Evolutionary conservation across 257 asterid genomes (phyloP).

Genomic region (Fraxinus anomala): DNA sequence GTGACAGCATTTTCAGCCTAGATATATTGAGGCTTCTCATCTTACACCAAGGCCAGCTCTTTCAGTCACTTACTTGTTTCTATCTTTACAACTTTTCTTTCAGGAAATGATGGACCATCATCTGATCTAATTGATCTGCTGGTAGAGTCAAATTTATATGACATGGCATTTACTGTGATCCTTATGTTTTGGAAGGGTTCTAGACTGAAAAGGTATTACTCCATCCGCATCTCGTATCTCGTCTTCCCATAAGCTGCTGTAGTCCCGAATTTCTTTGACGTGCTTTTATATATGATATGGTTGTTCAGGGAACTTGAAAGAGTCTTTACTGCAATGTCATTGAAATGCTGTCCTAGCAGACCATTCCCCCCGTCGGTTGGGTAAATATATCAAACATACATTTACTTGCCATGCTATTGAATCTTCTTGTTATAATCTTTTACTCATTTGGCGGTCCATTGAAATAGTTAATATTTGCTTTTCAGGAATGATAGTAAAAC

Average conservation of each 20-base stretch:
- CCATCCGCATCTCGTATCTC: slow-evolving; percentile 20
- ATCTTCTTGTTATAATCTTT: slow-evolving; percentile 6
- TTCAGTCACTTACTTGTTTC: slow-evolving; percentile 17
- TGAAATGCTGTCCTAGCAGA: slow-evolving; percentile 81
- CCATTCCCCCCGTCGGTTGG: slow-evolving; percentile 41
- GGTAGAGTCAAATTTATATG: slow-evolving; percentile 82
- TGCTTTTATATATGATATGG: slow-evolving; percentile 23
- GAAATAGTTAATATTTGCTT: slow-evolving; percentile 22
- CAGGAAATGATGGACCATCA: slow-evolving; percentile 68
- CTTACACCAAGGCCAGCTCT: slow-evolving; percentile 10
- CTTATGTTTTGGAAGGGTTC: slow-evolving; percentile 91
- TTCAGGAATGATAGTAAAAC: slow-evolving; percentile 65
- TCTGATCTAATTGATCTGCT: slow-evolving; percentile 77
- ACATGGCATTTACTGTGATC: slow-evolving; percentile 86
- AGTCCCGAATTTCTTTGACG: slow-evolving; percentile 17
- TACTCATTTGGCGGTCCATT: slow-evolving; percentile 5
- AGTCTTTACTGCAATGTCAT: slow-evolving; percentile 68
- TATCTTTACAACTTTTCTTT: slow-evolving; percentile 27
- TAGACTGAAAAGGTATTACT: slow-evolving; percentile 66
- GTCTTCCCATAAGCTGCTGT: slow-evolving; percentile 26
- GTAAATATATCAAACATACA: slow-evolving; percentile 38
- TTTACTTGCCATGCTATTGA: slow-evolving; percentile 14
- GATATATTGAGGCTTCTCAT: slow-evolving; percentile 10
- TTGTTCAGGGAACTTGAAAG: slow-evolving; percentile 83
- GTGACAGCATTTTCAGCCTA: slow-evolving; percentile 9